Base-by-base conservation (phyloP, 768 basidiomycete genomes). In the Pleurotus cornucopiae region DNA sequence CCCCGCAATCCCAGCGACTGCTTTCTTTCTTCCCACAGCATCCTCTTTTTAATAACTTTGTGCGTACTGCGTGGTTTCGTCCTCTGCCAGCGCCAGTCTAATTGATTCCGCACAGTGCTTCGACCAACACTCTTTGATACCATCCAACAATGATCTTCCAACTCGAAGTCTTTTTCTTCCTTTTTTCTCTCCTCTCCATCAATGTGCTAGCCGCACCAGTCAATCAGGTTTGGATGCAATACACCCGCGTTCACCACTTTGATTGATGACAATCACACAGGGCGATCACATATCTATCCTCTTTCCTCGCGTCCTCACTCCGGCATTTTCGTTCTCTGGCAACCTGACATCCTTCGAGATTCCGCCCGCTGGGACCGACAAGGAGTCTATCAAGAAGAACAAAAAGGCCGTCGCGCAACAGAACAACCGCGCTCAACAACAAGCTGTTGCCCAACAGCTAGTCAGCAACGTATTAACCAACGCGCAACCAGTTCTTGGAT, bases 1-100 rank as follows among this genome's bases (percentile, higher is more conserved):
- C 23, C 23, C 95, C 92, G 62, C 96, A 73, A 89, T 94, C 7
- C 97, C 96, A 3, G 78, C 67, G 68, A 98, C 79, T 38, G 51
- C 51, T 53, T 23, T 39, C 51, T 41, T 53, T 38, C 39, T n/a
- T 40, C 37, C 11, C 21, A n/a, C 41, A 18, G 11, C 18, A 34
- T 53, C 21, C 21, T 18, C 11, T 11, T 49, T 49, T 14, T 30
- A 7, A 12, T 26, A 49, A 7, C 23, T 20, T 20, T 47, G 46
- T 47, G 23, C 6, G 46, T 47, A 13, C 48, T 20, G 5, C 30
- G n/a, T 49, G 11, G 12, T 38, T 34, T 13, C 14, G 6, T 14
- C 26, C 25, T n/a, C 20, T 34, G 25, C 2, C 26, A 26, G n/a
- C 18, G 14, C 20, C 23, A 4, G 37, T 14, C n/a, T n/a, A n/a